These are phyloP conservation scores for Ceraceosorus guamensis DNA, from an alignment of 1,284 basidiomycete species.

Conservation along the genomic window DNA sequence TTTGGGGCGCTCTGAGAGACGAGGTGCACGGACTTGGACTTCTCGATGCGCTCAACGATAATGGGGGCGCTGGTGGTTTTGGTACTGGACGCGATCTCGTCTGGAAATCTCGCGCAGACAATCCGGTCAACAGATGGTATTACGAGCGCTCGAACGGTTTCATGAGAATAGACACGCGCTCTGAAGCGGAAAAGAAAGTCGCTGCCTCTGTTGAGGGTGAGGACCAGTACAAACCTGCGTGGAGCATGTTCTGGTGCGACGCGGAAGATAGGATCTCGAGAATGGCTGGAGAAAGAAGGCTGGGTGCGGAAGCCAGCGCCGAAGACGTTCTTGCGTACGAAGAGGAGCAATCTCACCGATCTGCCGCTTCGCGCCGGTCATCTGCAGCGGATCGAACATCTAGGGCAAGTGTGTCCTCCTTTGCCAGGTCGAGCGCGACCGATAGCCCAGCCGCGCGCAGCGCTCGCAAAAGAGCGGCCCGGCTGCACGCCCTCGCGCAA, in stretches of 20 bases:
- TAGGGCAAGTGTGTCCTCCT: too few relatives aligned
- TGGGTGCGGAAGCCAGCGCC: constrained; percentile 15
- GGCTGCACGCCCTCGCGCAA: background rate
- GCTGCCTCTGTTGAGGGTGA: constrained; percentile 5
- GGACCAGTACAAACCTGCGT: constrained; percentile 54
- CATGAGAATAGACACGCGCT: constrained; percentile 56
- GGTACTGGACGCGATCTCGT: constrained; percentile 89
- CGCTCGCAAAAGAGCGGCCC: too few relatives aligned
- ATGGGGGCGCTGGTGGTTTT: constrained; percentile 73
- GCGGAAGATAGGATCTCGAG: constrained; percentile 64
- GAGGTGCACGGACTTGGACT: constrained; percentile 94
- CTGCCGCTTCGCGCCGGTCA: too few relatives aligned
- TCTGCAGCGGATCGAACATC: too few relatives aligned
- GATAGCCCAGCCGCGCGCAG: too few relatives aligned
- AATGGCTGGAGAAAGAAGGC: constrained; percentile 30
- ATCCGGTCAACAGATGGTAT: constrained; percentile 99
- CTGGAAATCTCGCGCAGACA: constrained; percentile 85
- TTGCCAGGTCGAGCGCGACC: too few relatives aligned
- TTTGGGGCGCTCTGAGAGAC: constrained; percentile 97
- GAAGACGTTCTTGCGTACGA: constrained; percentile 11
- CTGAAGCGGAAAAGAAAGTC: constrained; percentile 8
- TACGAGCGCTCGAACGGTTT: constrained; percentile 92
- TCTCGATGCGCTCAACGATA: constrained; percentile 84
- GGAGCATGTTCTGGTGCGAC: constrained; percentile 98
- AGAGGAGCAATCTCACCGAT: constrained; percentile 1